Evolutionary conservation across 176 grass and related monocot species (phyloP).

Genomic region (Triticum aestivum): DNA sequence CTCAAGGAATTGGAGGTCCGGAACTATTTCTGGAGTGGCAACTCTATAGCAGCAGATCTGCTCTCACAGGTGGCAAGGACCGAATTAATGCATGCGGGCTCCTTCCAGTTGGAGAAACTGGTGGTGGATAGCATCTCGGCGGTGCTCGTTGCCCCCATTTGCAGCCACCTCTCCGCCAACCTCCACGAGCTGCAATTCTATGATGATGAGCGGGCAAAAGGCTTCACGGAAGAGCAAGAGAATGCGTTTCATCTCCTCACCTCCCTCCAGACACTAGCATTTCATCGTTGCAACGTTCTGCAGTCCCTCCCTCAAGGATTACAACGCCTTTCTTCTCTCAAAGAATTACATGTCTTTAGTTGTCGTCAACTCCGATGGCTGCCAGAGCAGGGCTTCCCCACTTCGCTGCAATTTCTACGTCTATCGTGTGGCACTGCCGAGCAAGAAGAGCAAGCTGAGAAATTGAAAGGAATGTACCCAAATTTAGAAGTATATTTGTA

Average conservation of each 20-base stretch:
- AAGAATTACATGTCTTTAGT: fast-evolving
- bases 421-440: fast-evolving
- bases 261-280: neutral
- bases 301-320: neutral
- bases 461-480: neutral
- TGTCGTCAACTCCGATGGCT: neutral
- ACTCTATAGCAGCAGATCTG: too few species aligned
- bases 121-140: too few species aligned
- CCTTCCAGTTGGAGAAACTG: too few species aligned
- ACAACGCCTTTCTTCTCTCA: neutral
- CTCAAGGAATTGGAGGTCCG: too few species aligned
- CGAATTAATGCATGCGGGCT: neutral
- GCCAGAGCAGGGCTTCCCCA: neutral
- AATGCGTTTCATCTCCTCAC: neutral
- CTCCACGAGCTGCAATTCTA: fast-evolving
- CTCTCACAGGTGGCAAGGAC: neutral
- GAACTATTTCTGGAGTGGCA: fast-evolving
- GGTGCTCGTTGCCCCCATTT: too few species aligned
- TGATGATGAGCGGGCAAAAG: neutral
- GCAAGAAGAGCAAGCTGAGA: neutral
- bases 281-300: fast-evolving
- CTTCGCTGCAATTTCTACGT: neutral
- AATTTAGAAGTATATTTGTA: too few species aligned
- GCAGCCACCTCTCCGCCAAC: too few species aligned
- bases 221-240: neutral